Conservation (phyloP, 169 alveolate genomes). For the Ichthyophthirius multifiliis region DNA sequence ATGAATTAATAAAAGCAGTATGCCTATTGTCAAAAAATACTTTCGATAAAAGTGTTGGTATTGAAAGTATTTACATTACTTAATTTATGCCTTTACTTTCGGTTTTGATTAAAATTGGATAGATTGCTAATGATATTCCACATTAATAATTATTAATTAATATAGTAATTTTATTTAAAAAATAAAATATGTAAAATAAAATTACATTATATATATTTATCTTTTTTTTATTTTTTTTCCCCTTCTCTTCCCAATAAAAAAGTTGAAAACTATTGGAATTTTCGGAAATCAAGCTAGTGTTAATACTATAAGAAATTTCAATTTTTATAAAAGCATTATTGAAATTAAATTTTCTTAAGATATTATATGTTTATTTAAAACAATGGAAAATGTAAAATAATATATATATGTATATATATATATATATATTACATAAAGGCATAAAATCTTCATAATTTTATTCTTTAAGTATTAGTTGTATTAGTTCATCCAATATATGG, state of each 20-base stretch:
- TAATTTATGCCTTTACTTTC: constrained; percentile 47
- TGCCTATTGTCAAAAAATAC: constrained; percentile 59
- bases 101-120: constrained; percentile 15
- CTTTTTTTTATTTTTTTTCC: neutral
- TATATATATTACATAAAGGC: neutral
- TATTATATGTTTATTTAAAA: constrained; percentile 15
- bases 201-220: too few relatives aligned
- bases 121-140: neutral
- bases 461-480: constrained; percentile 45
- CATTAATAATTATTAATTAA: neutral
- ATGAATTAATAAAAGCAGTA: constrained; percentile 54
- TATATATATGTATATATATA: neutral
- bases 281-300: constrained; percentile 58
- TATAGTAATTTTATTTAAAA: neutral
- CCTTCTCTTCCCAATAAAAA: too few relatives aligned
- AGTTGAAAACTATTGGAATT: constrained; percentile 60
- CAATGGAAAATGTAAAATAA: constrained; percentile 6
- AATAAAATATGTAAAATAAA: too few relatives aligned
- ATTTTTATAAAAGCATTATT: constrained; percentile 54
- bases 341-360: constrained; percentile 48
- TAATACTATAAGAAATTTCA: constrained; percentile 59
- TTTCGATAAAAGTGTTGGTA: constrained; percentile 55
- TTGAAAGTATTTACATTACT: constrained; percentile 43
- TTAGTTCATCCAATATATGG: constrained; percentile 74
- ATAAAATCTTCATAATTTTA: constrained; percentile 32